A percentile compares a stretch with the other conserved stretches of the same genome.
These are phyloP conservation scores for Syncephalastrum racemosum DNA, from an alignment of 371 early-diverging fungal species.

Conservation along the genomic window DNA sequence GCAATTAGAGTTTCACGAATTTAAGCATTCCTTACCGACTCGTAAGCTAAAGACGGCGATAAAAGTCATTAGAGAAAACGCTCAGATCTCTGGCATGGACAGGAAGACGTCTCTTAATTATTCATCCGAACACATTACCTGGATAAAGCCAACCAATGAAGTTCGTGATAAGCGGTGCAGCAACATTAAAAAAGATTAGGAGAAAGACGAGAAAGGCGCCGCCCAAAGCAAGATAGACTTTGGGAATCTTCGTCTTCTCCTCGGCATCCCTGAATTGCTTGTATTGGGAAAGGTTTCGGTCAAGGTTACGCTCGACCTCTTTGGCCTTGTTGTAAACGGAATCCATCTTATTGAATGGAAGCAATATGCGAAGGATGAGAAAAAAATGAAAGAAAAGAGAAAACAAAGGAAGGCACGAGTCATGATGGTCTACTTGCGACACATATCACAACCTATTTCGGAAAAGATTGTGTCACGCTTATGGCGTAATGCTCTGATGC, in stretches of 20 bases:
- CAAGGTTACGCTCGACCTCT: conserved; percentile 12
- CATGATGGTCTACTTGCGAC: not conserved
- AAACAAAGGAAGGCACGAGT: not conserved
- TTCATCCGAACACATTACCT: conserved; percentile 28
- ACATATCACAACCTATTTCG: conserved; percentile 6
- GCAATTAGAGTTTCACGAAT: not conserved
- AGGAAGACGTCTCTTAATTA: no score
- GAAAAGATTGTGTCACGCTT: conserved; percentile 4
- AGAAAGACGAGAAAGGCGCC: conserved; percentile 56
- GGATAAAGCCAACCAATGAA: conserved; percentile 89
- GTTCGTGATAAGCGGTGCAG: conserved; percentile 76
- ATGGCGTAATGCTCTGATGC: no score
- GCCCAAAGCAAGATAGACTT: conserved; percentile 78
- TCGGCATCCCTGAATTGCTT: conserved; percentile 14
- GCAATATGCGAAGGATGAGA: not conserved
- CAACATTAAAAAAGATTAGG: conserved; percentile 89
- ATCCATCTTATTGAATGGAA: conserved; percentile 2
- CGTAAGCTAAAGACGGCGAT: conserved; percentile 2
- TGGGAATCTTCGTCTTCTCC: conserved; percentile 56
- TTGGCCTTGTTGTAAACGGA: conserved; percentile 14
- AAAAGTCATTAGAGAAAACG: not conserved
- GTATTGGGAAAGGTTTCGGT: conserved; percentile 14
- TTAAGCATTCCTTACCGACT: conserved; percentile 13
- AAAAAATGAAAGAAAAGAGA: conserved; percentile 4
- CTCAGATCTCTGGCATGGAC: no score